phyloP scores from a whole-genome alignment of 2,329 filamentous ascomycete genomes.

The Phaeosphaeria sp. region DNA sequence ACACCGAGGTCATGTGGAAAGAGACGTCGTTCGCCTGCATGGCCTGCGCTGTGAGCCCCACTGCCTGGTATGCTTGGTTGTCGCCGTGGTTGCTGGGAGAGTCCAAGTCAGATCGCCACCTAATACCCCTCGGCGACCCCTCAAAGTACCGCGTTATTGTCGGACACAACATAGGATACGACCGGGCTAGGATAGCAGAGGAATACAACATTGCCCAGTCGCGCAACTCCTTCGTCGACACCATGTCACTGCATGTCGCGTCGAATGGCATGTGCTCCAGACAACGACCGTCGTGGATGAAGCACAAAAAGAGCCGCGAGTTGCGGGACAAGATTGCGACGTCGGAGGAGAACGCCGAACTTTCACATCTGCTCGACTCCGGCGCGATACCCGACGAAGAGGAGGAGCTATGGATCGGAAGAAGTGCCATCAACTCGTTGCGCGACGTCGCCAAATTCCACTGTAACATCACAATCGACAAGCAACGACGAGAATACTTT shows the following conservation, averaged over 20 bases:
- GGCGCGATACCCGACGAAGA: conserved; percentile 78
- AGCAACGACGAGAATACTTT: conserved; percentile 84
- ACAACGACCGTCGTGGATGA: conserved; percentile 97
- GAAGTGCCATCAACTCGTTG: conserved; percentile 93
- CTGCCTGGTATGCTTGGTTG: conserved; percentile 95
- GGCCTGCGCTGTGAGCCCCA: conserved; percentile 90
- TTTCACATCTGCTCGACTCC: conserved; percentile 73
- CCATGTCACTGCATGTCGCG: conserved; percentile 97
- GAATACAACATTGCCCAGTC: conserved; percentile 88
- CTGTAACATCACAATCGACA: conserved; percentile 89
- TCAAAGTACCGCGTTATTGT: conserved; percentile 77
- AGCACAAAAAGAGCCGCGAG: conserved; percentile 89
- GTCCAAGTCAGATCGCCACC: conserved; percentile 75
- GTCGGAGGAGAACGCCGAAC: conserved; percentile 72
- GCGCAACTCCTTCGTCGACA: conserved; percentile 88
- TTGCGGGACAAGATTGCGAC: conserved; percentile 78
- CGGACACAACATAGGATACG: conserved; percentile 95
- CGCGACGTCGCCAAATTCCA: conserved; percentile 97
- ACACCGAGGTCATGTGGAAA: conserved; percentile 97
- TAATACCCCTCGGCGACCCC: conserved; percentile 86
- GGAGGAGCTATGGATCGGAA: conserved; percentile 92
- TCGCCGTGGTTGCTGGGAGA: conserved; percentile 94
- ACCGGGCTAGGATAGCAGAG: conserved; percentile 84
- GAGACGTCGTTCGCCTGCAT: conserved; percentile 92
- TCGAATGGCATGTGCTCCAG: conserved; percentile 99